Conservation (phyloP, 1,284 basidiomycete species). For the Butyriboletus appendiculatus region DNA sequence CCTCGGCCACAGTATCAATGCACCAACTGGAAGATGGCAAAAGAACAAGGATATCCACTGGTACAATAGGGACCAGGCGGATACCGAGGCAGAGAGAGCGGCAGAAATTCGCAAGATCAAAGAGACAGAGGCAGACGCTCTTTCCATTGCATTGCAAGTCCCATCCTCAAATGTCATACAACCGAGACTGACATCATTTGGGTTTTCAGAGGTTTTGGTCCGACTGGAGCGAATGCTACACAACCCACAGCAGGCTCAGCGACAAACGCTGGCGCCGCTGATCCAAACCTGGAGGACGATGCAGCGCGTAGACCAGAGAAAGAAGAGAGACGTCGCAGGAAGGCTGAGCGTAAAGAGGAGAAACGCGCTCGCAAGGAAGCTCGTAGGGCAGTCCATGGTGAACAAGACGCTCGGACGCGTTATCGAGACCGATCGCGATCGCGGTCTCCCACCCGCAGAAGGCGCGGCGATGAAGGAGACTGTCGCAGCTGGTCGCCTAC, state of each 20-base stretch:
- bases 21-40: constrained; percentile 92
- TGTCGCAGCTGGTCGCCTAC: constrained; percentile 31
- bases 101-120: constrained; percentile 83
- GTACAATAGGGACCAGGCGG: constrained; percentile 71
- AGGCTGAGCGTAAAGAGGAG: constrained; percentile 61
- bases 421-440: constrained; percentile 42
- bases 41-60: constrained; percentile 95
- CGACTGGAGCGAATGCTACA: constrained; percentile 43
- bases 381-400: constrained; percentile 39
- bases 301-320: constrained; percentile 45
- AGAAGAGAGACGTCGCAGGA: constrained; percentile 56
- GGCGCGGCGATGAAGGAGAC: constrained; percentile 17
- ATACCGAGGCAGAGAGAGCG: constrained; percentile 46
- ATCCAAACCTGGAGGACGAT: constrained; percentile 34
- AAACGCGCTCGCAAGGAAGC: constrained; percentile 54
- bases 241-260: constrained; percentile 18
- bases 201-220: constrained; percentile 59
- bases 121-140: constrained; percentile 84
- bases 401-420: constrained; percentile 28
- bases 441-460: constrained; percentile 40
- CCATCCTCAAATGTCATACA: not conserved
- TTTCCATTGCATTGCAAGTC: constrained; percentile 75
- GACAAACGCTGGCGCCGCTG: constrained; percentile 16
- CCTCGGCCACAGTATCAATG: constrained; percentile 89
- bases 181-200: constrained; percentile 2